Conservation (phyloP, 169 alveolate genomes). For the Babesia divergens region DNA sequence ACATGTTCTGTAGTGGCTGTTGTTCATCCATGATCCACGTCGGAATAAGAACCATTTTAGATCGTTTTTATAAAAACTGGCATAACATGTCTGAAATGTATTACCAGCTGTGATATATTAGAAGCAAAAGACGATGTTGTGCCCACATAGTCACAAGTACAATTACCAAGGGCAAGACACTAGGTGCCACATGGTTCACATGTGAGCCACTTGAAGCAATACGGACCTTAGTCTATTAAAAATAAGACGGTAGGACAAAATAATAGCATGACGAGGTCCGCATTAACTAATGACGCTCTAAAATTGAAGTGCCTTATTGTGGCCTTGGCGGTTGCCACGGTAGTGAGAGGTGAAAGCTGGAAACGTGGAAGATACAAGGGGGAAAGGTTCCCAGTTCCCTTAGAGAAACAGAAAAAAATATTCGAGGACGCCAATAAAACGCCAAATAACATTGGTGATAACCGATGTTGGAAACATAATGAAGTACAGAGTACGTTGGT, state of each 20-base stretch:
- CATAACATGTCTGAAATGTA: too few relatives aligned
- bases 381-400: constrained; percentile 8
- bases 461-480: too few relatives aligned
- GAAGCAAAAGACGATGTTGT: too few relatives aligned
- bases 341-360: not conserved
- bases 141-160: too few relatives aligned
- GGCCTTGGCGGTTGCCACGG: not conserved
- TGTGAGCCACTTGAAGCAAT: not conserved
- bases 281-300: too few relatives aligned
- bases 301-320: not conserved
- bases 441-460: constrained; percentile 27
- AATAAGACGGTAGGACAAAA: not conserved
- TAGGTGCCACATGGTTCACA: not conserved
- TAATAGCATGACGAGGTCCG: not conserved
- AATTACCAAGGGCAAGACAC: too few relatives aligned
- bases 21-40: too few relatives aligned
- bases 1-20: too few relatives aligned
- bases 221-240: not conserved
- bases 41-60: too few relatives aligned
- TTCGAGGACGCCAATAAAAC: not conserved
- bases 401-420: not conserved
- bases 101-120: too few relatives aligned
- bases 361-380: too few relatives aligned
- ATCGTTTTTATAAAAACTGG: too few relatives aligned
- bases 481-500: constrained; percentile 48